Evolutionary conservation across 2,329 filamentous ascomycete species (phyloP).

Genomic region (Domatiomyces globalis): DNA sequence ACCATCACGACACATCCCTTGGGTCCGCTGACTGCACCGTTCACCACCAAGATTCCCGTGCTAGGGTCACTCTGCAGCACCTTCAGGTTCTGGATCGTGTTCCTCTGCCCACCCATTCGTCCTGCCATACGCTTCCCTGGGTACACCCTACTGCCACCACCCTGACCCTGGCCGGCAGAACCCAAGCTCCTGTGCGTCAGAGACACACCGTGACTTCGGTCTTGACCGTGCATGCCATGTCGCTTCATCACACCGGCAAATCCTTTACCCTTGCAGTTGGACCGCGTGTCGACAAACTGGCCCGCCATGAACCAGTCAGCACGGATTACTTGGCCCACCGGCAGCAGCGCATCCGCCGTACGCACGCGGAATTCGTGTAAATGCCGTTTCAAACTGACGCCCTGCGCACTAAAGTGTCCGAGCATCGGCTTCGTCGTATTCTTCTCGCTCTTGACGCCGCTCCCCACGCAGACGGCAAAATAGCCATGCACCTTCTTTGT

Average conservation of each 20-base stretch:
- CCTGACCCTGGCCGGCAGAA: conserved; percentile 77
- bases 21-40: conserved; percentile 75
- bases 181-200: conserved; percentile 86
- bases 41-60: conserved; percentile 76
- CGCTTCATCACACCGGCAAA: conserved; percentile 98
- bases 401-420: conserved; percentile 74
- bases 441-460: conserved; percentile 55
- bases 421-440: conserved; percentile 73
- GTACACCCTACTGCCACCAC: conserved; percentile 77
- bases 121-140: conserved; percentile 98
- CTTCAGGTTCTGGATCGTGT: conserved; percentile 82
- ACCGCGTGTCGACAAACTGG: conserved; percentile 76
- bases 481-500: conserved; percentile 71
- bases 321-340: conserved; percentile 59
- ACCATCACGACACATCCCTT: conserved; percentile 74
- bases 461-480: conserved; percentile 81
- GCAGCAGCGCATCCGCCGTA: conserved; percentile 54
- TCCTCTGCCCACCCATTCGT: conserved; percentile 78
- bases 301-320: conserved; percentile 88
- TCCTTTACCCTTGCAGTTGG: conserved; percentile 70
- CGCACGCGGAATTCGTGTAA: conserved; percentile 79
- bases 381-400: conserved; percentile 69
- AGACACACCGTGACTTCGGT: conserved; percentile 87
- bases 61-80: conserved; percentile 77
- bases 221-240: conserved; percentile 78